Evolutionary conservation across 306 rosid genomes (phyloP).

Genomic region (Cajanus cajan): DNA sequence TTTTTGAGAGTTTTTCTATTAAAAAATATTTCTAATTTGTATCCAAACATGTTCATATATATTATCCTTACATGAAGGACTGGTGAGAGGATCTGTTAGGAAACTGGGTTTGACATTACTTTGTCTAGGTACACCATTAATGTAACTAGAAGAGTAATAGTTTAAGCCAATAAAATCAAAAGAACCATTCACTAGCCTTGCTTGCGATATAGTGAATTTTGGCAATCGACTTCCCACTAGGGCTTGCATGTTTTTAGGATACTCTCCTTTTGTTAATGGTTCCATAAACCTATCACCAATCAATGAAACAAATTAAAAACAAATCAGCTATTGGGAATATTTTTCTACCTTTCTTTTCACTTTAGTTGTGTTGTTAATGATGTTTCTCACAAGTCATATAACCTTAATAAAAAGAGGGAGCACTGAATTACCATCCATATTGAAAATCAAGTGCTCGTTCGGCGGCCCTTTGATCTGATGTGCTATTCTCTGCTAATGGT

Average conservation of each 20-base stretch:
- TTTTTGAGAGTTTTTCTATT: too few relatives aligned
- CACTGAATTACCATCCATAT: conserved; percentile 54
- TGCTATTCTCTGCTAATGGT: conserved; percentile 30
- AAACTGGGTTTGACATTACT: conserved; percentile 27
- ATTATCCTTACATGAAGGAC: conserved; percentile 24
- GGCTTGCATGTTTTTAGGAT: conserved; percentile 50
- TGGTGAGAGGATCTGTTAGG: conserved; percentile 30
- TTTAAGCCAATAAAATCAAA: conserved; percentile 66
- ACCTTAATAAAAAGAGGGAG: too few relatives aligned
- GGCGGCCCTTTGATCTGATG: conserved; percentile 29
- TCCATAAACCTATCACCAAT: conserved; percentile 45
- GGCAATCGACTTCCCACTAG: conserved; percentile 49
- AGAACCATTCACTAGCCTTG: conserved; percentile 41
- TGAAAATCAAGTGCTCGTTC: conserved; percentile 43
- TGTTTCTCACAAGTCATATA: too few relatives aligned
- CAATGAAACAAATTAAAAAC: too few relatives aligned
- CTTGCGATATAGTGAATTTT: conserved; percentile 35
- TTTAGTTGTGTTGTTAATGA: too few relatives aligned
- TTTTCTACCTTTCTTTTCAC: too few relatives aligned
- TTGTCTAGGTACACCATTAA: conserved; percentile 3
- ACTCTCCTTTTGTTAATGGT: conserved; percentile 54
- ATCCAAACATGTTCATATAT: too few relatives aligned
- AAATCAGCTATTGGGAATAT: too few relatives aligned
- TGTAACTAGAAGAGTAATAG: conserved; percentile 51
- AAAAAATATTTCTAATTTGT: too few relatives aligned